A percentile compares a stretch with the other conserved stretches of the same genome.
Evolutionary conservation across 805 yeast species (phyloP).

Genomic region (Starmerella davenportii): DNA sequence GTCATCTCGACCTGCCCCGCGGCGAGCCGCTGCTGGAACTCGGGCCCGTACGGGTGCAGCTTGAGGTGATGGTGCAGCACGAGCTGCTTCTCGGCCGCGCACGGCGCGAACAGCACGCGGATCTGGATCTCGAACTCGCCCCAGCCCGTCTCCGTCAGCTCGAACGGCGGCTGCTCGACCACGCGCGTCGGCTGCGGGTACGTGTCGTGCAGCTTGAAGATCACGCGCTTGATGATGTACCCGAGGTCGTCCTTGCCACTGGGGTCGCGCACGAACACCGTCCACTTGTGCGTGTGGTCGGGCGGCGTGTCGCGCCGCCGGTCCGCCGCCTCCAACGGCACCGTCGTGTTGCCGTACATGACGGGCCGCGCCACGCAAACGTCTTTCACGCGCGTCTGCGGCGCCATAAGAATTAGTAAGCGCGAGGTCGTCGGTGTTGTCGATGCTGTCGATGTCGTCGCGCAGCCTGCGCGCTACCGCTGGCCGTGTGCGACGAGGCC

Average conservation of each 20-base stretch:
- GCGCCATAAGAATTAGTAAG: not conserved
- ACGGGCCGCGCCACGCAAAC: slow-evolving; percentile 62
- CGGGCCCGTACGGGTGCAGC: slow-evolving; percentile 61
- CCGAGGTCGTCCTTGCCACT: slow-evolving; percentile 54
- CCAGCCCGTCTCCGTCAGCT: slow-evolving; percentile 97
- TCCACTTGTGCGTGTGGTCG: slow-evolving; percentile 94
- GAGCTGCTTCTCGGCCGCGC: slow-evolving; percentile 72
- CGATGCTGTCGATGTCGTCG: not conserved
- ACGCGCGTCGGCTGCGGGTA: slow-evolving; percentile 74
- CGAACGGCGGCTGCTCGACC: slow-evolving; percentile 79
- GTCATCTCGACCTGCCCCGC: slow-evolving; percentile 12
- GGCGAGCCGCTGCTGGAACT: slow-evolving; percentile 11
- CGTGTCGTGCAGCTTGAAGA: slow-evolving; percentile 88
- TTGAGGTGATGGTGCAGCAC: slow-evolving; percentile 77
- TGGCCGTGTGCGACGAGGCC: too few relatives aligned
- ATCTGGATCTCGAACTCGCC: slow-evolving; percentile 93
- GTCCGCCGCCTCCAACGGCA: slow-evolving; percentile 37
- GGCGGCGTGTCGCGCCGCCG: slow-evolving; percentile 48
- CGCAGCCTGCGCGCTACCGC: too few relatives aligned
- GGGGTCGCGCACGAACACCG: slow-evolving; percentile 75
- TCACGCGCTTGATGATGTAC: slow-evolving; percentile 71
- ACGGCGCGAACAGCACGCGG: slow-evolving; percentile 70
- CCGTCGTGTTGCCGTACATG: slow-evolving; percentile 64
- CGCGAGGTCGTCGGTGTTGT: too few relatives aligned
- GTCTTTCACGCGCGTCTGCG: slow-evolving; percentile 25